Base-by-base conservation (phyloP, 2,329 filamentous ascomycete genomes). In the Colletotrichum sp. region DNA sequence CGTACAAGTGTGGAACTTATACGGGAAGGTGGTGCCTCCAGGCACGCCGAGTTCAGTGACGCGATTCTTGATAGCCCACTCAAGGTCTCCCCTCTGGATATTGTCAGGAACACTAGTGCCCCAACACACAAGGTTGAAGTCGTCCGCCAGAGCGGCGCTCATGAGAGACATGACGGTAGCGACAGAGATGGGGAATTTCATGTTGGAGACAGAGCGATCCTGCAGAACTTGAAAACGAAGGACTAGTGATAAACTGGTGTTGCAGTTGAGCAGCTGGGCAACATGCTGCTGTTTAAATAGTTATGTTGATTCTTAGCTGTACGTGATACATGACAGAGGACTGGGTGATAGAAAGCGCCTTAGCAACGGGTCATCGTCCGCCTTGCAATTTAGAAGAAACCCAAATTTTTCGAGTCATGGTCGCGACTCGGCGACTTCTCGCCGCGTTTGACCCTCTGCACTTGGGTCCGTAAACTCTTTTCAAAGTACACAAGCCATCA, bases 181-280 rank as follows among this genome's bases (percentile, higher is more conserved):
- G 39, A 44, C 39, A n/a, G 39, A 4, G 39, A n/a, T 4, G 39
- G 0, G 10, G 8, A 4, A 44, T 1, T 44, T 44, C 39, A 44
- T 44, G 0, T n/a, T 44, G 5, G 1, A 10, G 8, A 39, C 4
- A 16, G 4, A 36, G 34, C 13, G 32, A 4, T 36, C 2, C 3
- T 36, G 34, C 8, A 39, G 2, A 18, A 8, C 1, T 44, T 44
- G 2, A n/a, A n/a, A 44, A 18, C 9, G 39, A 44, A n/a, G 5
- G 39, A n/a, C 39, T 44, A 0, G 2, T n/a, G 18, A 0, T 44
- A 0, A n/a, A 44, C 0, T n/a, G 16, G 0, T 44, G 0, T n/a
- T n/a, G 5, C 0, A 1, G 8, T 44, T n/a, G 39, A 1, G 39
- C 0, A 1, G 0, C 39, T 44, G 5, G 8, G 16, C 0, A n/a